Conservation (phyloP, 192 early-diverging fungal genomes). For the Mortierella alpina region DNA sequence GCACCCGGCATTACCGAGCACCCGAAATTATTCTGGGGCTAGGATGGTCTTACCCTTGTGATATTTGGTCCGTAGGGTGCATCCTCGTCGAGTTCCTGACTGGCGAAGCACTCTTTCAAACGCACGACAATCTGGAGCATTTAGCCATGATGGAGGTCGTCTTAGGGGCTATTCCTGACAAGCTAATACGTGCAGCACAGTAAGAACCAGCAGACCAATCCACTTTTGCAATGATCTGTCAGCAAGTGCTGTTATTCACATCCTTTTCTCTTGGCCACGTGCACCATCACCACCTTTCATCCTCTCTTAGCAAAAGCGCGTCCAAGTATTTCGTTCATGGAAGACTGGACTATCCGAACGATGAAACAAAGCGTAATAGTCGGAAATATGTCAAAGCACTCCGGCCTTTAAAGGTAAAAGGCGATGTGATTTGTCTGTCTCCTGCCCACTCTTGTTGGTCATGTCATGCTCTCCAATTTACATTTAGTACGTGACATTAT, state of each 20-base stretch:
- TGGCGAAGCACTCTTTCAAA: conserved; percentile 96
- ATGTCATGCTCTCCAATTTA: not conserved
- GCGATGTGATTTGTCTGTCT: not conserved
- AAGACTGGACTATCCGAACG: conserved; percentile 64
- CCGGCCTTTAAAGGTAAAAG: conserved; percentile 63
- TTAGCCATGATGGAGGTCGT: conserved; percentile 96
- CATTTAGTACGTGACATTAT: not conserved
- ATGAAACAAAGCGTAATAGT: conserved; percentile 64
- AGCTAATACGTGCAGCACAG: conserved; percentile 66
- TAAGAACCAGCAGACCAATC: conserved; percentile 10
- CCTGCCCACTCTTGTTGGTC: too few relatives aligned
- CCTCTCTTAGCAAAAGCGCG: conserved; percentile 20
- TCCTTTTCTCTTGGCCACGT: not conserved
- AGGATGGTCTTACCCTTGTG: conserved; percentile 97
- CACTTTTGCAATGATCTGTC: not conserved
- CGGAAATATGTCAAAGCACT: conserved; percentile 71
- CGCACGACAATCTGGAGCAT: conserved; percentile 97
- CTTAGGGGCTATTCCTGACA: conserved; percentile 79
- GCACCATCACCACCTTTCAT: not conserved
- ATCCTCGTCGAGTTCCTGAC: conserved; percentile 96
- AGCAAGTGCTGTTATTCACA: not conserved
- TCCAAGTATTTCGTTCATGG: conserved; percentile 67
- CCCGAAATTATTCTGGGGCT: conserved; percentile 94
- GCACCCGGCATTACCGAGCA: conserved; percentile 95
- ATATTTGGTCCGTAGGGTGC: conserved; percentile 98